Conservation (phyloP, 2,329 filamentous ascomycete species). For the Metarhizium guizhouense region DNA sequence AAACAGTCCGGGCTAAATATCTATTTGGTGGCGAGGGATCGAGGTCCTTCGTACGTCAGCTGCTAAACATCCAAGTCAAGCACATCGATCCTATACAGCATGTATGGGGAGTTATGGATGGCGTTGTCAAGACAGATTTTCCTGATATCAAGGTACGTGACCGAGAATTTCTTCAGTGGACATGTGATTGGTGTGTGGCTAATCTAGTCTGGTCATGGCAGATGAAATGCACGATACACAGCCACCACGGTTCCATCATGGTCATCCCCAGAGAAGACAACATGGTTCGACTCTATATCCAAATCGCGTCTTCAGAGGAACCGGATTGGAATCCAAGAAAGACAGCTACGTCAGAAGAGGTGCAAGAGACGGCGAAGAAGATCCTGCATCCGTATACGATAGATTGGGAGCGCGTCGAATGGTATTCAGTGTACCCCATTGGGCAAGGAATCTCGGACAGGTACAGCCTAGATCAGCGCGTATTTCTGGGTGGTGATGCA, state of each 20-base stretch:
- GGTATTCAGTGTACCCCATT: constrained; percentile 71
- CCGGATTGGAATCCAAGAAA: constrained; percentile 52
- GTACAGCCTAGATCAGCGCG: constrained; percentile 58
- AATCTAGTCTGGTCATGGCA: constrained; percentile 15
- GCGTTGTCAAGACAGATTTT: constrained; percentile 63
- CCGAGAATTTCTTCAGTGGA: neutral
- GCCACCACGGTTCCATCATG: constrained; percentile 66
- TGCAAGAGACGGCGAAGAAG: constrained; percentile 55
- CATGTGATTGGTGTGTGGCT: neutral
- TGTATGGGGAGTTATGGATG: constrained; percentile 71
- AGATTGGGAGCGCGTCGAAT: constrained; percentile 58
- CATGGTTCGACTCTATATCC: constrained; percentile 62
- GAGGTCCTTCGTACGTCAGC: constrained; percentile 54
- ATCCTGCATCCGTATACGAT: constrained; percentile 60
- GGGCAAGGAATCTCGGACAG: constrained; percentile 63
- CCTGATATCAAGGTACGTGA: constrained; percentile 60
- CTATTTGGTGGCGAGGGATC: constrained; percentile 65
- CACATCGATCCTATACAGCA: constrained; percentile 61
- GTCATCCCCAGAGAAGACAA: constrained; percentile 66
- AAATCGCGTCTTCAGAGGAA: constrained; percentile 53
- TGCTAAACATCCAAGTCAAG: constrained; percentile 61
- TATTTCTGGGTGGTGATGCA: constrained; percentile 70
- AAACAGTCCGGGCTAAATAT: constrained; percentile 62
- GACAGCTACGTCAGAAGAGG: constrained; percentile 53
- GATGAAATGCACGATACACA: constrained; percentile 72